Evolutionary conservation across 208 protist species (phyloP).

Genomic region (Wallacemonas collosoma): DNA sequence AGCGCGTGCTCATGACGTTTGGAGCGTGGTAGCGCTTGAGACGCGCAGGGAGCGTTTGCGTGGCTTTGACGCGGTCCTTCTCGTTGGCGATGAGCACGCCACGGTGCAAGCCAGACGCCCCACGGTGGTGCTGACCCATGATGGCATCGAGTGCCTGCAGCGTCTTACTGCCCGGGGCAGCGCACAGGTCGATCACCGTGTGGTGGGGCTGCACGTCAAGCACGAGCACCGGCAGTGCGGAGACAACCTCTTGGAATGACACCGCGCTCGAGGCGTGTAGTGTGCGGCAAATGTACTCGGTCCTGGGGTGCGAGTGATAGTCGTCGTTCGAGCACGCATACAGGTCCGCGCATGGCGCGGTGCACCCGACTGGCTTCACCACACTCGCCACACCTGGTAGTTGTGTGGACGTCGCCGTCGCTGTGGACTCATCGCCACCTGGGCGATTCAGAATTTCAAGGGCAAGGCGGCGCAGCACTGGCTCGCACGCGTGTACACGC

Average conservation of each 20-base stretch:
- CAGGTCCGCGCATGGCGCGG: constrained; percentile 36
- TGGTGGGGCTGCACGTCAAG: constrained; percentile 79
- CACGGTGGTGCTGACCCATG: constrained; percentile 31
- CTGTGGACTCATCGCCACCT: constrained; percentile 8
- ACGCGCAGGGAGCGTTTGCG: constrained; percentile 88
- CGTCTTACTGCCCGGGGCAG: constrained; percentile 92
- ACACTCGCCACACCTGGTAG: constrained; percentile 27
- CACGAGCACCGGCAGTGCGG: constrained; percentile 76
- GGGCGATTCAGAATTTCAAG: constrained; percentile 38
- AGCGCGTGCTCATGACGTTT: constrained; percentile 79
- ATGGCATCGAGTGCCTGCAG: constrained; percentile 88
- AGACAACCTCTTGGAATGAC: constrained; percentile 91
- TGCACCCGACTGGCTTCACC: constrained; percentile 36
- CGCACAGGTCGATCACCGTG: constrained; percentile 89
- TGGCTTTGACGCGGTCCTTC: constrained; percentile 93
- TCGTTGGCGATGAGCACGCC: constrained; percentile 88
- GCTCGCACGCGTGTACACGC: constrained; percentile 80
- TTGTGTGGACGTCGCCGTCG: neutral
- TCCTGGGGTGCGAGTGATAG: constrained; percentile 69
- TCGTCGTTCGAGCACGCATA: constrained; percentile 77
- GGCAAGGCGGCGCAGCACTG: constrained; percentile 36
- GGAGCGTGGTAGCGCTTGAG: constrained; percentile 91
- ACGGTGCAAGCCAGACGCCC: constrained; percentile 24
- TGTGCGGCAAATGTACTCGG: constrained; percentile 83
- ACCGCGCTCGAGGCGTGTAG: constrained; percentile 82